A percentile compares a stretch with the other conserved stretches of the same genome.
Conservation (phyloP, 306 rosid genomes). For the Lathyrus tuberosus region DNA sequence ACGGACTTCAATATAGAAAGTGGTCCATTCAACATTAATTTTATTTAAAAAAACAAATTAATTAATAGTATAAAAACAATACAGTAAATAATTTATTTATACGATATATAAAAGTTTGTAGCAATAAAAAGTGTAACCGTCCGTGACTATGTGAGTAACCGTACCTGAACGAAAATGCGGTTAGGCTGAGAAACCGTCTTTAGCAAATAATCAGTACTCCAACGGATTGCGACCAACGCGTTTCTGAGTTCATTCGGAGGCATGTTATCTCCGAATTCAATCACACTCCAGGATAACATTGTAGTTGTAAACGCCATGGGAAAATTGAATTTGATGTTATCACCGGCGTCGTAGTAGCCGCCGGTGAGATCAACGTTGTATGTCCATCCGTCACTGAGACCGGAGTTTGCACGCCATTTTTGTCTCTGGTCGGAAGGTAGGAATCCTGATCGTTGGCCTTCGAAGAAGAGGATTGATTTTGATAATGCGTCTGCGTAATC, state of each 20-base stretch:
- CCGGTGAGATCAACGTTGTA: constrained; percentile 75
- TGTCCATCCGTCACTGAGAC: constrained; percentile 75
- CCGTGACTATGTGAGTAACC: not conserved
- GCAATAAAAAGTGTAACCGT: not conserved
- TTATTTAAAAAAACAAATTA: no score
- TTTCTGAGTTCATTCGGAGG: constrained; percentile 65
- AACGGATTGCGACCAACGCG: constrained; percentile 70
- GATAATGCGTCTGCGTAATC: constrained; percentile 79
- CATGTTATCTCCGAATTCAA: constrained; percentile 89
- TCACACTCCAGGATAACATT: constrained; percentile 88
- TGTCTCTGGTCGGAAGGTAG: constrained; percentile 69
- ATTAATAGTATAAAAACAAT: no score
- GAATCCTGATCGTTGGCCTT: constrained; percentile 85
- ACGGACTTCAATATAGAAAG: constrained; percentile 35
- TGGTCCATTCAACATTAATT: constrained; percentile 20
- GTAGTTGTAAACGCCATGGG: constrained; percentile 97
- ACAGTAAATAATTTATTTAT: no score
- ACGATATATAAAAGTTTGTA: no score
- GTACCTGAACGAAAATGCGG: constrained; percentile 90
- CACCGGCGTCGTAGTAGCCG: constrained; percentile 97
- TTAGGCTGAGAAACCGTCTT: constrained; percentile 81
- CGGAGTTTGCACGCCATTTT: constrained; percentile 73
- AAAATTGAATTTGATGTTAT: constrained; percentile 80
- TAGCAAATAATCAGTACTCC: constrained; percentile 86
- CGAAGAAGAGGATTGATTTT: constrained; percentile 76